phyloP scores from a whole-genome alignment of 768 basidiomycete genomes.

The Termitomyces heimii region DNA sequence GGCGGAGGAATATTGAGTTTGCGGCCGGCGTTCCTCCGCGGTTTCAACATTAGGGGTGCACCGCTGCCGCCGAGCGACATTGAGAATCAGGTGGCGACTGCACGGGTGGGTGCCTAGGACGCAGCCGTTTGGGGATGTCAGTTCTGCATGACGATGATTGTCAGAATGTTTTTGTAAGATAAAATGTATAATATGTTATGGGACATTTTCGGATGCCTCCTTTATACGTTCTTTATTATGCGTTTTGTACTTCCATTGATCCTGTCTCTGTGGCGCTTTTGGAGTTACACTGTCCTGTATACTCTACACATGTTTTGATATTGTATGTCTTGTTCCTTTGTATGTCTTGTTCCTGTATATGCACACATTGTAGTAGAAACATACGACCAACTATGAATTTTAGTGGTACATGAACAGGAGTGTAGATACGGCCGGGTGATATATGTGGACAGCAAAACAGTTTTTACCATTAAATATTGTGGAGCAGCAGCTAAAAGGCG shows the following conservation, averaged over 20 bases:
- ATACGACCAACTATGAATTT: neutral
- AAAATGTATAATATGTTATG: neutral
- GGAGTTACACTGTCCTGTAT: neutral
- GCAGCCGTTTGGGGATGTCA: neutral
- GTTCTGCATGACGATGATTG: neutral
- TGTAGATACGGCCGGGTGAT: neutral
- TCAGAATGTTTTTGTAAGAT: neutral
- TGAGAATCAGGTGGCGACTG: conserved; percentile 23
- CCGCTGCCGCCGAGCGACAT: conserved; percentile 19
- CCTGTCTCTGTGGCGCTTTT: neutral
- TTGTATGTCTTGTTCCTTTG: neutral
- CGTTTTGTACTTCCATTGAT: neutral
- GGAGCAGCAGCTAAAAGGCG: conserved; percentile 3
- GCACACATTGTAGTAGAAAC: neutral
- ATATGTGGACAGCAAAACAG: neutral
- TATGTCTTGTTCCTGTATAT: neutral
- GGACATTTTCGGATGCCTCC: neutral
- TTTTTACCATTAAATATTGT: neutral
- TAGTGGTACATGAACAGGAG: neutral
- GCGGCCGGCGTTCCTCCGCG: conserved; percentile 13
- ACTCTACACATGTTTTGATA: neutral
- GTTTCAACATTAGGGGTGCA: conserved; percentile 12
- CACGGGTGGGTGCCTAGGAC: conserved; percentile 14
- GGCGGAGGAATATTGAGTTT: conserved; percentile 10
- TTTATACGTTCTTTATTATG: neutral